Evolutionary conservation across 108 stramenopile species (phyloP).

Genomic region (Discostella pseudostelligera): DNA sequence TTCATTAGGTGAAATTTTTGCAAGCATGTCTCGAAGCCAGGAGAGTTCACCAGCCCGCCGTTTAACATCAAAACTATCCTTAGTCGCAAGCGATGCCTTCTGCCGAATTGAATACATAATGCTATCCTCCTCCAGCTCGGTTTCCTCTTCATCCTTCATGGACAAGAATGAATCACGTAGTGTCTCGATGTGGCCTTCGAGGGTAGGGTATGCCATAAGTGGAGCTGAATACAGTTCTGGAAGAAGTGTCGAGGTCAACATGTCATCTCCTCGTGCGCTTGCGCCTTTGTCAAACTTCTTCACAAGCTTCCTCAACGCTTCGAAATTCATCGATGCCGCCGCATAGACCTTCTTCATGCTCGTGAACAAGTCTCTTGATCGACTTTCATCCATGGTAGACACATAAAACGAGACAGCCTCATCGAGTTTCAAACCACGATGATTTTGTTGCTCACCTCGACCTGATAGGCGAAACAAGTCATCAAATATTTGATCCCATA

Average conservation of each 20-base stretch:
- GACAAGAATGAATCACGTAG: conserved; percentile 46
- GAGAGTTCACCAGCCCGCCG: conserved; percentile 39
- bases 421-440: conserved; percentile 34
- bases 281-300: conserved; percentile 75
- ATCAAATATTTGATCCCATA: conserved; percentile 44
- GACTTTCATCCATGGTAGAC: conserved; percentile 27
- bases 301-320: conserved; percentile 69
- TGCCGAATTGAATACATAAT: conserved; percentile 18
- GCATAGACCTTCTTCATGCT: conserved; percentile 43
- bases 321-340: conserved; percentile 60
- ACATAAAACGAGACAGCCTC: conserved; percentile 34
- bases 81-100: conserved; percentile 18
- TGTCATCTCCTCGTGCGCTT: conserved; percentile 36
- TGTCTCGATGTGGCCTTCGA: conserved; percentile 52
- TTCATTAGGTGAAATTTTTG: conserved; percentile 22
- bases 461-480: conserved; percentile 22
- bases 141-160: conserved; percentile 34
- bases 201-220: conserved; percentile 46
- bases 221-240: conserved; percentile 60
- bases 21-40: conserved; percentile 38
- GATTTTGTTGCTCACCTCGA: conserved; percentile 8
- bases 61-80: conserved; percentile 30
- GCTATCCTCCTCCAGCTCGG: conserved; percentile 30
- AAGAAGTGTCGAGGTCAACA: conserved; percentile 47
- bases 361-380: conserved; percentile 42